Evolutionary conservation across 257 asterid genomes (phyloP), one percentile per base, ranked within the genome.

Genomic region (Rehmannia glutinosa): DNA sequence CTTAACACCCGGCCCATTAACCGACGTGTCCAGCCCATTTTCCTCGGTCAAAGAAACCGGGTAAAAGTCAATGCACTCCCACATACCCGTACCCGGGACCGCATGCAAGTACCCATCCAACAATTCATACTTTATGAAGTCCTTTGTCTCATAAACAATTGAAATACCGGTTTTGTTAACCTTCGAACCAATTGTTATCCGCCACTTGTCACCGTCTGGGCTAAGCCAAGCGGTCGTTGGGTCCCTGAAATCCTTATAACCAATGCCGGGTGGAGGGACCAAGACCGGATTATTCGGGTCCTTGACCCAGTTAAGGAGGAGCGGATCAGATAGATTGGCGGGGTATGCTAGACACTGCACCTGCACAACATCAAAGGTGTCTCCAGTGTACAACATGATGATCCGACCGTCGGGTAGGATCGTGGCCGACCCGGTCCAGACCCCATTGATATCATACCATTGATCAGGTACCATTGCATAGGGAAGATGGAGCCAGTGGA

Each of bases 371-470:
- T 86, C 83, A 3, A 51, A 4, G 13, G 95, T 84, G 74, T 76
- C 85, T 1, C 96, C 96, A 0, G 97, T 91, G 78, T 91, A 91
- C 1, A 91, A 62, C 84, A 91, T 91, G 0, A 75, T 62, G 75
- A 91, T 86, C 69, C 60, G 71, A 23, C 97, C 97, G 19, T 81
- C 82, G 6, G 92, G 91, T 1, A 84, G 89, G 79, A 83, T 66
- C 0, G 97, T 91, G 21, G 97, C 96, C 8, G 97, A 91, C 2
- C 97, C 97, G 0, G 96, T 80, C 97, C 97, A 91, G 12, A 91
- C 96, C 0, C 97, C 97, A 17, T 83, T 88, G 38, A 84, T 62
- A 32, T 91, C 97, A 45, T 80, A 88, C 81, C 88, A 81, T 16
- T 75, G 80, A 38, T 91, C 96, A 9, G 95, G 95, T 12, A 80